Evolutionary conservation across 352 stramenopile genomes (phyloP), one percentile per base, ranked within the genome.

Genomic region (Globisporangium middletonii): DNA sequence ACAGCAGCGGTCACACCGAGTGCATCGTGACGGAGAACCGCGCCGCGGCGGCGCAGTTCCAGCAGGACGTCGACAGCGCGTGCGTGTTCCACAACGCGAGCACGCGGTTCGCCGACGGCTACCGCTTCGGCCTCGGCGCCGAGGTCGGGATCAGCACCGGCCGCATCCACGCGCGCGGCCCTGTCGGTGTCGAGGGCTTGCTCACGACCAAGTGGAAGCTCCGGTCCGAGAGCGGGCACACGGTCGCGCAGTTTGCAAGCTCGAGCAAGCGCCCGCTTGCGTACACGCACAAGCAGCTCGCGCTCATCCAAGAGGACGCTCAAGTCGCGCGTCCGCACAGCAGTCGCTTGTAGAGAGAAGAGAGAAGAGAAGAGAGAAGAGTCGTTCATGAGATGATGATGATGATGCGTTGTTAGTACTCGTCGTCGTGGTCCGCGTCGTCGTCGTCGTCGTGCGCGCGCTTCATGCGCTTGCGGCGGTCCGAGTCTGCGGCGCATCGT

Each of bases 61-160:
- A 89, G 60, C 71, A 86, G 54, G 75, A 83, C 61, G 84, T 99
- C 13, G 96, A 98, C 86, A 97, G 91, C 47, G 96, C 96, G 23
- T 98, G 94, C 67, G 96, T 99, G 26, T 99, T 99, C 79, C 94
- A 98, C 78, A 99, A 99, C 68, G 94, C 93, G 35, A 98, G 92
- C 47, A 99, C 96, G 51, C 86, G 92, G 18, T 94, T 94, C 62
- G 92, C 95, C 23, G 96, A 99, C 76, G 97, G 97, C 26, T 99
- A 96, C 69, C 86, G 96, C 28, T 99, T 99, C 77, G 97, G 97
- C 18, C 75, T 99, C 16, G 97, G 97, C 62, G 97, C 95, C 2
- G 97, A 99, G 72, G 94, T 99, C 41, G 97, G 97, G 13, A 98
- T 99, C 61, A 97, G 88, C 43, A 99, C 97, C 16, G 95, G 95